Evolutionary conservation across 108 stramenopile species (phyloP).

Genomic region (Conticribra guillardii): DNA sequence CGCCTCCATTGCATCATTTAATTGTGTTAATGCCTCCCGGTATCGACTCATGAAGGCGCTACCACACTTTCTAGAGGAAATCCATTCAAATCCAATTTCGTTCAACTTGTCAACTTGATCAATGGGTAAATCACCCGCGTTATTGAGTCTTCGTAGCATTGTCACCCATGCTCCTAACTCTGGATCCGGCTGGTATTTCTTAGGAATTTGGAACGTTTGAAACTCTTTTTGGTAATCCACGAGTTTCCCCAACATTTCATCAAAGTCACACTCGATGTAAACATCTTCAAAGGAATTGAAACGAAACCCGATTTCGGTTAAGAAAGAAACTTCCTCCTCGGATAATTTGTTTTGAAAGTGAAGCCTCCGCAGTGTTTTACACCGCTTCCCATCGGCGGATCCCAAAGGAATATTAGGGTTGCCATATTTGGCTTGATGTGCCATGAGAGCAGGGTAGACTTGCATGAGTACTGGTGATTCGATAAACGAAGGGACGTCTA

Average conservation of each 20-base stretch:
- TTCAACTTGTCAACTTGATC: conserved; percentile 59
- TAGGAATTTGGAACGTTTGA: conserved; percentile 78
- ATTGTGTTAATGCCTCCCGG: conserved; percentile 43
- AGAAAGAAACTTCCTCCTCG: conserved; percentile 49
- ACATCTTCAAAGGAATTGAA: conserved; percentile 80
- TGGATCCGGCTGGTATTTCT: conserved; percentile 78
- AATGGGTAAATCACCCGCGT: conserved; percentile 46
- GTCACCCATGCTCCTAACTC: conserved; percentile 90
- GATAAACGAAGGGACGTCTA: conserved; percentile 30
- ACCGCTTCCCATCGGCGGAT: conserved; percentile 62
- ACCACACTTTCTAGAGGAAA: conserved; percentile 73
- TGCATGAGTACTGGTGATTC: conserved; percentile 63
- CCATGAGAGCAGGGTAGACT: conserved; percentile 61
- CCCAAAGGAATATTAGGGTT: conserved; percentile 84
- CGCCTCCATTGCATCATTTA: conserved; percentile 30
- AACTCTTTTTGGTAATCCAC: conserved; percentile 55
- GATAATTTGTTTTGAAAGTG: conserved; percentile 74
- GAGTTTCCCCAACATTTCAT: conserved; percentile 60
- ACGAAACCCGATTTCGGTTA: conserved; percentile 65
- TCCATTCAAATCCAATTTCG: conserved; percentile 75
- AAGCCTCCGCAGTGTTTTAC: conserved; percentile 68
- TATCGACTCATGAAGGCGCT: conserved; percentile 77
- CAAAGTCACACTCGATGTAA: conserved; percentile 77
- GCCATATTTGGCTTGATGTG: conserved; percentile 61
- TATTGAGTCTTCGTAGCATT: conserved; percentile 66